Conservation (phyloP, 768 basidiomycete species). For the Tulasnella sp. region DNA sequence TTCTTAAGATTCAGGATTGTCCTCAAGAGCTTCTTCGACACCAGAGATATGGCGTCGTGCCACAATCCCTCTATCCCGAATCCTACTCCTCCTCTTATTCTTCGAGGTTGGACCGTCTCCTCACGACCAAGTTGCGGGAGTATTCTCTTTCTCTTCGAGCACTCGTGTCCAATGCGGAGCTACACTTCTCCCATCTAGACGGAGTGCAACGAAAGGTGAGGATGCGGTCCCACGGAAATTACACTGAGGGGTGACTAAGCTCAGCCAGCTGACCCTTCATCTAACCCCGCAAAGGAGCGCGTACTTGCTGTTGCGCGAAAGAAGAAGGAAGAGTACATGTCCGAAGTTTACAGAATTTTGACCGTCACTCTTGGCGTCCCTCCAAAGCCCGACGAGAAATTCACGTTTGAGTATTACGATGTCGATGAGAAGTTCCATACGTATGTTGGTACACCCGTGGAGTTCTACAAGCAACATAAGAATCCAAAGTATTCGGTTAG, state of each 20-base stretch:
- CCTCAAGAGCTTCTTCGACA: too few species aligned
- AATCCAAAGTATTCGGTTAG: conserved; percentile 44
- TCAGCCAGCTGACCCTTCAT: not conserved
- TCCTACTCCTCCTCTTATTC: conserved; percentile 71
- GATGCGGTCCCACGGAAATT: not conserved
- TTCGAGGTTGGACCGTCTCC: conserved; percentile 54
- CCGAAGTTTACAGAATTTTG: conserved; percentile 73
- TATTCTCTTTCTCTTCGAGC: conserved; percentile 70
- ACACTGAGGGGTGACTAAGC: not conserved
- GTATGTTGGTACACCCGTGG: conserved; percentile 70
- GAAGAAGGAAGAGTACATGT: conserved; percentile 76
- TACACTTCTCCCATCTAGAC: conserved; percentile 16
- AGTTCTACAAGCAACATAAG: conserved; percentile 63
- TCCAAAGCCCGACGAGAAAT: conserved; percentile 53
- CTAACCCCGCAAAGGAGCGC: conserved; percentile 21
- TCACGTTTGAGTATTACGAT: conserved; percentile 85
- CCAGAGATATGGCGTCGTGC: conserved; percentile 75
- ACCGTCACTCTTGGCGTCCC: conserved; percentile 79
- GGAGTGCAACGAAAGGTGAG: conserved; percentile 7
- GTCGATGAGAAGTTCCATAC: conserved; percentile 57
- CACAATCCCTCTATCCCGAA: conserved; percentile 72
- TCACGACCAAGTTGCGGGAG: conserved; percentile 87
- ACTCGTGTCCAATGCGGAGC: conserved; percentile 42
- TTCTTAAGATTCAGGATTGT: not conserved
- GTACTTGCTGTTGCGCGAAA: conserved; percentile 47